Evolutionary conservation across 2,329 filamentous ascomycete genomes (phyloP), one percentile per base, ranked within the genome.

Genomic region (Periconia macrospinosa): DNA sequence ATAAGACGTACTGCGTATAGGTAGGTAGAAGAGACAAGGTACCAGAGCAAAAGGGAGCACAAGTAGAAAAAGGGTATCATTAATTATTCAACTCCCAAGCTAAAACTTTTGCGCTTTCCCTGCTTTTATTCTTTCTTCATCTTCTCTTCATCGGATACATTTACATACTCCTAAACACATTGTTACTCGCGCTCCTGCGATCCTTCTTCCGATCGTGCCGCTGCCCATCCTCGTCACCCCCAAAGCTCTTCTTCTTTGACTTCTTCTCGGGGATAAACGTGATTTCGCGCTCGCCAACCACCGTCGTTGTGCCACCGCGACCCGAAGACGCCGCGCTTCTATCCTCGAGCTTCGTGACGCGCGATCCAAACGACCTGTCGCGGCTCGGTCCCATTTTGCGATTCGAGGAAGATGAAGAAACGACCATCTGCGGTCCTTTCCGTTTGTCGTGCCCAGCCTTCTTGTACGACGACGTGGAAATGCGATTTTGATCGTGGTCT

Each of bases 181-280:
- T 92, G 49, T 82, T 83, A 74, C 88, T 91, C 47, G 90, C 90
- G 73, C 88, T 92, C 65, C 89, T 79, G 65, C 89, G 83, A 27
- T 79, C 76, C 53, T 78, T 78, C 61, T 76, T 77, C 70, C 70
- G 59, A 50, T 70, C 68, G 33, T 58, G 55, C 41, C 66, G 61
- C 45, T 68, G 54, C 7, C 60, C 59, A 23, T 56, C 57, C 9
- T 70, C 70, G 30, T 70, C 69, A 37, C 33, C 15, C 33, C 11
- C 33, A 13, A n/a, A 13, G 5, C 11, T 37, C 13, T 53, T 56
- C 59, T 67, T 68, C 58, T 64, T 75, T 66, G 72, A 74, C 64
- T 80, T 80, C 72, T 68, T 79, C 57, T 82, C 79, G 9, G 89
- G 89, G 54, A 86, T 81, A 71, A 92, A 93, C n/a, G 86, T 88